These are phyloP conservation scores for Mallotus repandus DNA, from an alignment of 441 rosid genomes.

Conservation along the genomic window DNA sequence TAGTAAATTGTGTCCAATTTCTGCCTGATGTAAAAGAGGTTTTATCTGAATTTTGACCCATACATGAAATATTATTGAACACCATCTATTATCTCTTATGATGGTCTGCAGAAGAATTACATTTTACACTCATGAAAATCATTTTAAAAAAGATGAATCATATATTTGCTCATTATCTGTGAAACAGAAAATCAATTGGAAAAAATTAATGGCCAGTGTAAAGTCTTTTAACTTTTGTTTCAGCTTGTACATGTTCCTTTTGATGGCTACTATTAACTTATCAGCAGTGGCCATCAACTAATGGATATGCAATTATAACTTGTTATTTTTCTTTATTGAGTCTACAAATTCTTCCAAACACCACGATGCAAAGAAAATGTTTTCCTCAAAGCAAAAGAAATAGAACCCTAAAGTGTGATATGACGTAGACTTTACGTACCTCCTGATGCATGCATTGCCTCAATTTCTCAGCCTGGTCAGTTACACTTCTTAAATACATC, in stretches of 20 bases:
- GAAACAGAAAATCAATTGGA: not conserved
- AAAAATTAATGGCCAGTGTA: too few relatives aligned
- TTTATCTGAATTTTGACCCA: not conserved
- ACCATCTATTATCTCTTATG: not conserved
- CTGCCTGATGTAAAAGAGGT: not conserved
- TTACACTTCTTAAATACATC: conserved; percentile 46
- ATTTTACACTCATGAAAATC: not conserved
- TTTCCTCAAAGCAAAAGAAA: not conserved
- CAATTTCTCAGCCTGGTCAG: conserved; percentile 55
- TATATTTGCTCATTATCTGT: not conserved
- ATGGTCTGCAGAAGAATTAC: too few relatives aligned
- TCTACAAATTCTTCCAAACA: not conserved
- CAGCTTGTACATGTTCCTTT: not conserved
- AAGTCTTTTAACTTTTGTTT: too few relatives aligned
- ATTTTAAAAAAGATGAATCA: too few relatives aligned
- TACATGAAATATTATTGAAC: not conserved
- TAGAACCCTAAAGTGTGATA: not conserved
- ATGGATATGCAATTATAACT: too few relatives aligned
- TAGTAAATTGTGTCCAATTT: not conserved
- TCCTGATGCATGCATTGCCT: conserved; percentile 39
- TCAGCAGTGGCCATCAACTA: not conserved
- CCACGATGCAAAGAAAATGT: too few relatives aligned
- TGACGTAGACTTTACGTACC: conserved; percentile 30
- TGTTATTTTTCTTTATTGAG: too few relatives aligned
- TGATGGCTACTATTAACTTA: not conserved